Evolutionary conservation across 495 filamentous ascomycete genomes (phyloP).

Genomic region (Penicillium diatomitis): DNA sequence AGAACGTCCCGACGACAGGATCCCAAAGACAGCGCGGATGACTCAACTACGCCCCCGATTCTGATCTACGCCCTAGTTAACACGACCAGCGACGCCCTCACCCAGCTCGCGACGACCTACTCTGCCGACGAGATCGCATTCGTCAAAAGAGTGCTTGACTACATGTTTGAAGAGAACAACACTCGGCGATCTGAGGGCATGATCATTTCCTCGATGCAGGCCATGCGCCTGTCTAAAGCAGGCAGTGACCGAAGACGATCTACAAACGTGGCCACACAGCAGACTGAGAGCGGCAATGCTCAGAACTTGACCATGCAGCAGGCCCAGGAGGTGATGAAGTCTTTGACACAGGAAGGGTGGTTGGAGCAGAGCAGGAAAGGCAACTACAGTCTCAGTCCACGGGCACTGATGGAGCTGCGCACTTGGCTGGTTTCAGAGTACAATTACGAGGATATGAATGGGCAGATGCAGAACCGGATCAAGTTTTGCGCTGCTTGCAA

Average conservation of each 20-base stretch:
- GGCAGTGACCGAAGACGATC: slow-evolving; percentile 28
- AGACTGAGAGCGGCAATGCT: slow-evolving; percentile 29
- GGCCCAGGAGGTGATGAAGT: slow-evolving; percentile 61
- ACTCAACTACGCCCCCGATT: slow-evolving; percentile 11
- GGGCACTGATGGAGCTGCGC: slow-evolving; percentile 76
- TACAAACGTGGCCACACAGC: slow-evolving; percentile 26
- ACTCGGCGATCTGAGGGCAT: slow-evolving; percentile 66
- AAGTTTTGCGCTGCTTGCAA: slow-evolving; percentile 85
- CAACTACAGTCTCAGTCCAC: slow-evolving; percentile 65
- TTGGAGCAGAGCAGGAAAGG: slow-evolving; percentile 61
- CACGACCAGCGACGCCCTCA: slow-evolving; percentile 69
- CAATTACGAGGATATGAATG: slow-evolving; percentile 56
- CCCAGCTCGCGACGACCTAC: slow-evolving; percentile 77
- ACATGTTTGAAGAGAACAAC: slow-evolving; percentile 86
- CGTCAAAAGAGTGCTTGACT: slow-evolving; percentile 79
- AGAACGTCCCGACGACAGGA: slow-evolving; percentile 59
- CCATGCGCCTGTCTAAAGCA: slow-evolving; percentile 38
- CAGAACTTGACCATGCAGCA: slow-evolving; percentile 63
- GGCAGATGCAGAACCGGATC: slow-evolving; percentile 45
- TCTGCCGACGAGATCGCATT: slow-evolving; percentile 81
- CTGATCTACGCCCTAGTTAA: slow-evolving; percentile 76
- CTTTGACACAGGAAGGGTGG: slow-evolving; percentile 75
- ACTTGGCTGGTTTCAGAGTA: slow-evolving; percentile 76
- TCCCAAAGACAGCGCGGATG: slow-evolving; percentile 5
- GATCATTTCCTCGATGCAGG: slow-evolving; percentile 69